Evolutionary conservation across 1,139 yeast genomes (phyloP), one percentile per base, ranked within the genome.

Genomic region (Debaryomyces robertsiae): DNA sequence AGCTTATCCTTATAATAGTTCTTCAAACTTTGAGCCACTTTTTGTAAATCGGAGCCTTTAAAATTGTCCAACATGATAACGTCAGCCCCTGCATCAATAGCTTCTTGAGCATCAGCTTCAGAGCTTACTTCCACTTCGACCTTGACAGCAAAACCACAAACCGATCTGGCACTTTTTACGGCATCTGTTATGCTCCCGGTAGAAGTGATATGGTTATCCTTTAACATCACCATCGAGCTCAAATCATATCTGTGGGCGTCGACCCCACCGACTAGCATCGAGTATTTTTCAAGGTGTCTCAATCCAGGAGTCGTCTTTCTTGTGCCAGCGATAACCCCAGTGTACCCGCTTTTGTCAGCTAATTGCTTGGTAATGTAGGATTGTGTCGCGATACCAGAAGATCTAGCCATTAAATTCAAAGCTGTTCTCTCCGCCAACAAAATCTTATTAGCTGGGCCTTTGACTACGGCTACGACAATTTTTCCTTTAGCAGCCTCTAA

Each of bases 251-350:
- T 74, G 62, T 91, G 98, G 44, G 95, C 79, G 59, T 91, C 98
- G 42, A 89, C 88, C 6, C 97, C 97, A 18, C 97, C 98, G 9
- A 91, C 95, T 30, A 89, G 68, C 98, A 91, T 91, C 29, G 96
- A 84, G 63, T 91, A 91, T 61, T 91, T 91, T 57, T 93, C 98
- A 43, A 91, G 67, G 32, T 82, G 72, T 54, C 98, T 78, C 49
- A 91, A 76, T 0, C 98, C 98, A 0, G 98, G 98, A 0, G 98
- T 91, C n/a, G 97, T 91, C 63, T 91, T 91, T 57, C 98, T 79
- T 1, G 98, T 91, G n/a, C 98, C 98, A 0, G 98, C 97, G 58
- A 91, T 88, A 27, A 84, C 73, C 0, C 97, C 98, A 2, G 68
- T 69, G 60, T 82, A 91, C 0, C 95, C 95, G n/a, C 78, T 67